These are phyloP conservation scores for Phytophthora idaei DNA, from an alignment of 352 stramenopile genomes.

Conservation along the genomic window DNA sequence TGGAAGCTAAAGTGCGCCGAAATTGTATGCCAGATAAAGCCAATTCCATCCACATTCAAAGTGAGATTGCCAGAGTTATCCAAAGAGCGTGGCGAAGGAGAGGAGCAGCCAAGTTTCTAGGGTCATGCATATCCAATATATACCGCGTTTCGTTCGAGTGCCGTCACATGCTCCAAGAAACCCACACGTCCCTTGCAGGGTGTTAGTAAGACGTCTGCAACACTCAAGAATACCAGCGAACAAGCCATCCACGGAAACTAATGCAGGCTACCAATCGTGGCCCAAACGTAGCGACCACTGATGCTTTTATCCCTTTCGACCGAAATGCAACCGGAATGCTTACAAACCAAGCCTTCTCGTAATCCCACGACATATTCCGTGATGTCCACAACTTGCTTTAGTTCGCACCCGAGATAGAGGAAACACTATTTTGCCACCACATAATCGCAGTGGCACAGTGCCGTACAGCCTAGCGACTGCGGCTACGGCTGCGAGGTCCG, in stretches of 20 bases:
- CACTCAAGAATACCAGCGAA: slow-evolving; percentile 16
- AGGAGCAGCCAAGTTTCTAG: slow-evolving; percentile 9
- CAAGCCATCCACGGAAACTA: slow-evolving; percentile 29
- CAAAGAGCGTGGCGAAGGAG: background rate
- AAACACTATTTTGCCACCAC: slow-evolving; percentile 1
- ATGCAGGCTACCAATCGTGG: slow-evolving; percentile 24
- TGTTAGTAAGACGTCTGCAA: slow-evolving; percentile 13
- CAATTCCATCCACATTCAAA: background rate
- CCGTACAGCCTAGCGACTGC: slow-evolving; percentile 29
- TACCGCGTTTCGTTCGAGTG: background rate
- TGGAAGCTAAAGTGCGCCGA: background rate
- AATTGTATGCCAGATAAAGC: background rate
- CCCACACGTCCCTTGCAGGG: background rate
- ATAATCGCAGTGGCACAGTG: background rate
- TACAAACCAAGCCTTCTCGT: slow-evolving; percentile 20
- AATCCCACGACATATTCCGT: slow-evolving; percentile 22
- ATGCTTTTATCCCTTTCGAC: slow-evolving; percentile 36
- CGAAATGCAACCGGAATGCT: slow-evolving; percentile 27
- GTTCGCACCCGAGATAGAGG: slow-evolving; percentile 8
- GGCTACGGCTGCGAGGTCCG: slow-evolving; percentile 37
- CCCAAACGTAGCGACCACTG: slow-evolving; percentile 24
- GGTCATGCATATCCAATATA: slow-evolving; percentile 19
- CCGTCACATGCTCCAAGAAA: slow-evolving; percentile 10
- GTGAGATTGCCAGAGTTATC: background rate
- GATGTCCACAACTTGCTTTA: slow-evolving; percentile 9